Base-by-base conservation (phyloP, 108 stramenopile species). In the Cyclotella baltica region DNA sequence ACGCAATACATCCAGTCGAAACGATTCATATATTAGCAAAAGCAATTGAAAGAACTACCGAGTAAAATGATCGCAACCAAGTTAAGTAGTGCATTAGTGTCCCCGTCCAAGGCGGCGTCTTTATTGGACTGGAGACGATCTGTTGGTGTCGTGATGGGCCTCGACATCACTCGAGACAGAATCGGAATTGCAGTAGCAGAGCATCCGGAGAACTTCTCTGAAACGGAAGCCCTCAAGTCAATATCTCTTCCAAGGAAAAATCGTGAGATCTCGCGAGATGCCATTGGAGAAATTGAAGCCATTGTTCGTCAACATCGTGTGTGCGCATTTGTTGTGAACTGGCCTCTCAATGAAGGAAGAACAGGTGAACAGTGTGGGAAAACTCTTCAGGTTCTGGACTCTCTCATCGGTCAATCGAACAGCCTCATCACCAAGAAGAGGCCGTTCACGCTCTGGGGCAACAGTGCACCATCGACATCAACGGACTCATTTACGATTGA, bases 291-390 rank as follows among this genome's bases (percentile, higher is more conserved):
- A 53, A 51, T 83, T 6, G 82, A 83, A 47, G 66, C 77, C 0
- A 68, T 74, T 15, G 77, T 79, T 30, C 37, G 61, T 1, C 31
- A 67, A 1, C 57, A 83, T 73, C 77, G 65, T 57, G 82, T 83
- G 15, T 83, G 82, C 40, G 82, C 77, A 0, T 78, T 78, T 62
- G 67, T 83, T 30, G 82, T 83, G 33, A 73, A 79, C 36, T 83
- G 82, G 82, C 82, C 81, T 8, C n/a, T 72, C 6, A 70, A 78
- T 38, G 63, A 83, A 37, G 81, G 81, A 31, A n/a, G 82, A 40
- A 74, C 64, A 57, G 82, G 82, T 0, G 82, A 78, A 20, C 77
- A 83, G 34, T 83, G 82, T 35, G 82, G 82, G n/a, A 73, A 74
- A 51, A 73, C 78, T 22, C 67, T 83, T 3, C 67, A 78, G 23